Evolutionary conservation across 345 rosid species (phyloP), one percentile per base, ranked within the genome.

Genomic region (Rubroshorea leprosula): DNA sequence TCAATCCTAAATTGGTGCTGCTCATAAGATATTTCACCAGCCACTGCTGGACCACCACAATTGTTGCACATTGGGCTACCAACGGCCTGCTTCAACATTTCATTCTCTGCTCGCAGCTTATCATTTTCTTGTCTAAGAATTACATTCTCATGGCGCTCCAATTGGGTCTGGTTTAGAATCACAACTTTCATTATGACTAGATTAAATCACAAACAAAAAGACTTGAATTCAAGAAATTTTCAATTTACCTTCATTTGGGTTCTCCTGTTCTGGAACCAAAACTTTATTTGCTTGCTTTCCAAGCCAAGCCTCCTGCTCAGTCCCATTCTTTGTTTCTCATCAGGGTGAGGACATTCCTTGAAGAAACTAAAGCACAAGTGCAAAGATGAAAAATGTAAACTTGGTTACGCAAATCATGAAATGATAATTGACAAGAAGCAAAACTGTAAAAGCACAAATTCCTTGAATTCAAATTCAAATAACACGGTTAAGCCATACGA

Each of bases 241-340:
- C 24, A 19, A 15, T 7, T 43, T 72, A 86, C 98, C 97, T 92
- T 92, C 90, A 86, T 81, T 75, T 89, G 98, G 35, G 97, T 92
- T 18, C 96, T 96, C 76, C 86, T 89, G 77, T 89, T 92, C 75
- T 92, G 98, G 70, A 92, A 92, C 98, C 98, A 92, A 71, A 89
- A 92, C 57, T 92, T 92, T 49, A 92, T 77, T 66, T 92, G 98
- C 65, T 88, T 71, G 43, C 87, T 91, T 72, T 86, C 96, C 55
- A 92, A 57, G 35, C 69, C 79, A 49, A 92, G 78, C 66, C 82
- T 86, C 3, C 89, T 74, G 55, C 98, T 76, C 38, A 92, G 81
- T 60, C 81, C 95, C 62, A 78, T 80, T 52, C 96, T 75, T 75
- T 89, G 96, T 75, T 89, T 92, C 60, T 92, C 98, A 23, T 86